Conservation (phyloP, 352 stramenopile genomes). For the Globisporangium megalacanthum region DNA sequence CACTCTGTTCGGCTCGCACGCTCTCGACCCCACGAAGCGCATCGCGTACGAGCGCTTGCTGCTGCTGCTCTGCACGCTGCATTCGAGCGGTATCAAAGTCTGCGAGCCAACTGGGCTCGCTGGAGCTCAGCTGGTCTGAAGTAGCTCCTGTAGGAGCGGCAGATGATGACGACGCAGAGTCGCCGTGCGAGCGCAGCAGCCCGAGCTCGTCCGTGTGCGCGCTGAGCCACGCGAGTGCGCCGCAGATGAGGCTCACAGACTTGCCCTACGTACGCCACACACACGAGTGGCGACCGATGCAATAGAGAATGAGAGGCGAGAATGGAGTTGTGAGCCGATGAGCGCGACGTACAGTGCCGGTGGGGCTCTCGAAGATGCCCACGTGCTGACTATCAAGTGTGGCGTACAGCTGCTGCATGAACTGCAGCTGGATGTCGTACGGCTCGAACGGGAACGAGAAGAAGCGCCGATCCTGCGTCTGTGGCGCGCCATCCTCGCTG, state of each 20-base stretch:
- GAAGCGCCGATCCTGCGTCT: slow-evolving; percentile 40
- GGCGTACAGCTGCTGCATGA: slow-evolving; percentile 84
- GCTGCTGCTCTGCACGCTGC: slow-evolving; percentile 34
- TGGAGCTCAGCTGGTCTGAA: slow-evolving; percentile 1
- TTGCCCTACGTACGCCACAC: slow-evolving; percentile 54
- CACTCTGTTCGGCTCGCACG: slow-evolving; percentile 36
- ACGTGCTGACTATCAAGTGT: slow-evolving; percentile 80
- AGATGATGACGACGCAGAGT: background rate
- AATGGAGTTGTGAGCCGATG: background rate
- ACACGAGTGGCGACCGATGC: background rate
- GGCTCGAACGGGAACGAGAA: slow-evolving; percentile 89
- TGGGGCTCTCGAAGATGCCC: slow-evolving; percentile 91
- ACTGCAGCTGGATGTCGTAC: slow-evolving; percentile 86
- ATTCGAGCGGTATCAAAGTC: slow-evolving; percentile 49
- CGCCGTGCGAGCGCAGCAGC: slow-evolving; percentile 21
- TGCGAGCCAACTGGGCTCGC: slow-evolving; percentile 55
- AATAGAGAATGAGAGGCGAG: background rate
- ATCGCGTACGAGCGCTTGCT: slow-evolving; percentile 34
- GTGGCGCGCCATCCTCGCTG: background rate
- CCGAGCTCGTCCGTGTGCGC: slow-evolving; percentile 74
- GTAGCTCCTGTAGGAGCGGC: background rate
- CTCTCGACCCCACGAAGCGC: slow-evolving; percentile 53
- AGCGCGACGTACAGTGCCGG: slow-evolving; percentile 56
- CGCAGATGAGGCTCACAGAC: slow-evolving; percentile 90
- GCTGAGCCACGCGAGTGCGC: slow-evolving; percentile 77